Base-by-base conservation (phyloP, 2,329 filamentous ascomycete species). In the Sporothrix luriei region DNA sequence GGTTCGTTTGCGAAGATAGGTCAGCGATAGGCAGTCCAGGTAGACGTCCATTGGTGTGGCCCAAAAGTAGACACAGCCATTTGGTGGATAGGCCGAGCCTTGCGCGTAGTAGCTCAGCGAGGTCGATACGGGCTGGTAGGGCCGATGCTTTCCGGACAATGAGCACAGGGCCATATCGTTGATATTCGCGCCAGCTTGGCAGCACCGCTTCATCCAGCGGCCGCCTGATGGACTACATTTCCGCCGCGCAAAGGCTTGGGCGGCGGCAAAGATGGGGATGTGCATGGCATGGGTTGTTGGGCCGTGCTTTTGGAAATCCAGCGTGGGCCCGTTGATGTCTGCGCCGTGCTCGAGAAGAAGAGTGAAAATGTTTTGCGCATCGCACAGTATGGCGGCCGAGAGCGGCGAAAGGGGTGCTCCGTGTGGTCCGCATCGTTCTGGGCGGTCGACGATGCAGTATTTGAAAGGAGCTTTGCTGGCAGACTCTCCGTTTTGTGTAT, bases 211-310 rank as follows among this genome's bases (percentile, higher is more conserved):
- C 5, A 69, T 26, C 46, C 55, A 62, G 14, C 14, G 4, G 0
- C 9, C 1, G 51, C 62, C 68, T 1, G 16, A 2, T 2, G 11
- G 1, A 26, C 21, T 4, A n/a, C 21, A 10, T 38, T 43, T 21
- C 14, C 61, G 26, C 16, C 48, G 40, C 14, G 5, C 52, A 29
- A 61, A n/a, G 14, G 9, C 14, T 19, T 54, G 13, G 5, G 16
- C 68, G 2, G 68, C 68, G 4, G 68, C 68, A 43, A 69, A 69
- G 10, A 66, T 69, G 6, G 68, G 68, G 16, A 69, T 52, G 54
- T 69, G 68, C 43, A 52, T n/a, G 13, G 52, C 61, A n/a, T 66
- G 48, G 4, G n/a, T 33, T 6, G 51, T 66, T 7, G 68, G 68
- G 3, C 62, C 51, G 4, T 52, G 16, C 46, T 48, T 48, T 11